phyloP scores from a whole-genome alignment of 2,329 filamentous ascomycete genomes.

The Colletotrichum sp. region DNA sequence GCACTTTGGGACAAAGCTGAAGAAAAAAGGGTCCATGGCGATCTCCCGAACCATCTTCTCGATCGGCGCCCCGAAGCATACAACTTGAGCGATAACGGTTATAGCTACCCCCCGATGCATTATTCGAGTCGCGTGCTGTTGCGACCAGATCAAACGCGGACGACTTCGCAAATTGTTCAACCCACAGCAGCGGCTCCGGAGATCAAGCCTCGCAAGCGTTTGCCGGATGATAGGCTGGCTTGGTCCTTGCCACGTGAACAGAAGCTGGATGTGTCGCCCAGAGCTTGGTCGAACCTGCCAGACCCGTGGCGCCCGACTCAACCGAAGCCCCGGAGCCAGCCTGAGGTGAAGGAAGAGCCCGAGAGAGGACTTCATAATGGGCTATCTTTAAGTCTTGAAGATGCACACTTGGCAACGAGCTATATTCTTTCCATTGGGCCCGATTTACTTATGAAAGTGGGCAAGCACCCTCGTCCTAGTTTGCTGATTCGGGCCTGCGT shows the following conservation, averaged over 20 bases:
- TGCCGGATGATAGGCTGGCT: background rate
- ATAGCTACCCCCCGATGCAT: background rate
- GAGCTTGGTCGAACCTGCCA: background rate
- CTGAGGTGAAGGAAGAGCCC: background rate
- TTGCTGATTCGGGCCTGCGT: background rate
- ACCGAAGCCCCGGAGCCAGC: background rate
- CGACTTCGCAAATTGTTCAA: background rate
- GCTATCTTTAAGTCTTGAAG: background rate
- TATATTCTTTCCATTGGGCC: background rate
- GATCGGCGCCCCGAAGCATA: background rate
- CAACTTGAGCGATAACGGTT: background rate
- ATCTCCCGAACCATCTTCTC: background rate
- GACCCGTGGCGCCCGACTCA: background rate
- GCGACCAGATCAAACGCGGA: background rate
- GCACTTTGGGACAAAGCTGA: slow-evolving; percentile 12
- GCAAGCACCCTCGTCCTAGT: background rate
- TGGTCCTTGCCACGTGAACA: background rate
- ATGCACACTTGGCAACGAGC: background rate
- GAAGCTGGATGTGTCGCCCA: background rate
- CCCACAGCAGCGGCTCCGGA: background rate
- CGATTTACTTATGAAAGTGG: background rate
- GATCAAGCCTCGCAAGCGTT: background rate
- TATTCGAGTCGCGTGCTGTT: background rate
- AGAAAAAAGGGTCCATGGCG: background rate
- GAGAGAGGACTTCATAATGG: background rate